Conservation (phyloP, 1,284 basidiomycete genomes). For the Irpex lacteus region DNA sequence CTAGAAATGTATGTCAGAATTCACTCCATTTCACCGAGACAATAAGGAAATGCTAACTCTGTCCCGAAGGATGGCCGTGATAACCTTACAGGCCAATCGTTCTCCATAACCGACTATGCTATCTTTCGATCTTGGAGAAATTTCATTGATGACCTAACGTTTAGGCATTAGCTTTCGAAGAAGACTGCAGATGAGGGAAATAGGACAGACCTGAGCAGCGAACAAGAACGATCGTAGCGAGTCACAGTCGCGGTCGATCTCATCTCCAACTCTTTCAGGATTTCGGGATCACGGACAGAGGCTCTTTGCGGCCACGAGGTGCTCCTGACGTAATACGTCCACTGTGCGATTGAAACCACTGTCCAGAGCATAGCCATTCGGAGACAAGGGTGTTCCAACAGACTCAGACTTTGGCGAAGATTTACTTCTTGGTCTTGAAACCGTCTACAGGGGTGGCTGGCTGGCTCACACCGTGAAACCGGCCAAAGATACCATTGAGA, state of each 20-base stretch:
- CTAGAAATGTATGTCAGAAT: slow-evolving; percentile 33
- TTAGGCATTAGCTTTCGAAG: background rate
- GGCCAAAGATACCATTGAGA: slow-evolving; percentile 21
- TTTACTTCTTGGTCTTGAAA: slow-evolving; percentile 34
- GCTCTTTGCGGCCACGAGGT: slow-evolving; percentile 76
- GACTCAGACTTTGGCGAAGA: slow-evolving; percentile 26
- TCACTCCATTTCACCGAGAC: background rate
- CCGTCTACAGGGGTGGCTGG: slow-evolving; percentile 36
- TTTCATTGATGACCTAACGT: slow-evolving; percentile 92
- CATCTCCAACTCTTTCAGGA: slow-evolving; percentile 80
- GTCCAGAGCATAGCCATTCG: slow-evolving; percentile 24
- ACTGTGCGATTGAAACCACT: slow-evolving; percentile 81
- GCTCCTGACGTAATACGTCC: slow-evolving; percentile 83
- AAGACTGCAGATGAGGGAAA: background rate
- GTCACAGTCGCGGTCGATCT: slow-evolving; percentile 90
- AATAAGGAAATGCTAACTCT: slow-evolving; percentile 43
- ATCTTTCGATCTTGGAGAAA: slow-evolving; percentile 91
- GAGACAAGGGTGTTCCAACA: slow-evolving; percentile 18
- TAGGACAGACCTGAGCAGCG: slow-evolving; percentile 77
- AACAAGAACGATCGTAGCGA: slow-evolving; percentile 82
- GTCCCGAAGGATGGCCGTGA: slow-evolving; percentile 87
- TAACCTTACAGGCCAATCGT: slow-evolving; percentile 87
- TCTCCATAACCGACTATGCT: slow-evolving; percentile 95
- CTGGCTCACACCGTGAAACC: slow-evolving; percentile 20
- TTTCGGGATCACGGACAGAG: slow-evolving; percentile 57